Base-by-base conservation (phyloP, 2,329 filamentous ascomycete genomes). In the Claviceps humidiphila region DNA sequence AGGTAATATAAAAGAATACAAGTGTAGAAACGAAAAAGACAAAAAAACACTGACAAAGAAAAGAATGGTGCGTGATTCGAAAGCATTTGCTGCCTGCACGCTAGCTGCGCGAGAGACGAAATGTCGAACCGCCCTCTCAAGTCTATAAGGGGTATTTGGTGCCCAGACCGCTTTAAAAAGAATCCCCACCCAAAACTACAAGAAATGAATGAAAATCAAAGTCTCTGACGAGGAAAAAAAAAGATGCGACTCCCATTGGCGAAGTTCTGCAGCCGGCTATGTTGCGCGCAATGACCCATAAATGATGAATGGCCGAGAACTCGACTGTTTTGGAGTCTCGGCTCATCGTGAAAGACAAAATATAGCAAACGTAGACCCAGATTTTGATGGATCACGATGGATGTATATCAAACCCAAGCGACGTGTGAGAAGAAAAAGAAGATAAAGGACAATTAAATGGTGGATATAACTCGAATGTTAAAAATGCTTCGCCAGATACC, bases 81-180 rank as follows among this genome's bases (percentile, higher is more conserved):
- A 52, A 54, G 56, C 53, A 57, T 59, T 51, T 57, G 64, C 60
- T 60, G 59, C 40, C 61, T 61, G 61, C 59, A 61, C 52, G 13
- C 22, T 56, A 60, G 54, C 56, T n/a, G 43, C 22, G 24, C 8
- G 43, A 54, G 55, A 56, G 58, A 46, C 24, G 9, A 11, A 34
- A 49, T 41, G 49, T 55, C 52, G 51, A 49, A 52, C 58, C 61
- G 30, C 49, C 50, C 61, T 60, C 61, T 63, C 61, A 60, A 61
- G 61, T 68, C 66, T 68, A 68, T 67, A 63, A 46, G 51, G 55
- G 66, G 64, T 68, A 67, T 68, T 67, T 63, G 59, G 62, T 66
- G 63, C 60, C 61, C 59, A 51, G 58, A 53, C 57, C 58, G 61
- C 57, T 60, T 53, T 61, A 57, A 9, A 17, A 4, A 45, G n/a